Evolutionary conservation across 2,329 filamentous ascomycete genomes (phyloP).

Genomic region (Botrytis byssoidea): DNA sequence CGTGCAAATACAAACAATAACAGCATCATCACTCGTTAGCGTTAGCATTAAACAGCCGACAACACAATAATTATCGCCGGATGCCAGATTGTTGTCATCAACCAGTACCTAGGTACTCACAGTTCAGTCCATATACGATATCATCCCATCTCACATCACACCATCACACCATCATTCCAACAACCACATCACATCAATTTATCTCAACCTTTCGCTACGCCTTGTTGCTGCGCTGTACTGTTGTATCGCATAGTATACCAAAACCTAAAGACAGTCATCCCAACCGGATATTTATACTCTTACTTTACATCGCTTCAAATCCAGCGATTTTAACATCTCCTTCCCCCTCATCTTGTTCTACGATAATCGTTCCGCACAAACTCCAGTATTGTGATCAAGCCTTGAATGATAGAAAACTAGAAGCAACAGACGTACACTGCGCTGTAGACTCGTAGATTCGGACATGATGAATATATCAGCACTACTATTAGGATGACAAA

Average conservation of each 20-base stretch:
- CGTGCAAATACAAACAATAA: background rate
- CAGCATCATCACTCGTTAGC: background rate
- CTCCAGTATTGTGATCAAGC: background rate
- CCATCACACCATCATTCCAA: too few species aligned
- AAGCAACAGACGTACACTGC: background rate
- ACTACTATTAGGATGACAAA: background rate
- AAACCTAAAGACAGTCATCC: background rate
- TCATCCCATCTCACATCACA: background rate
- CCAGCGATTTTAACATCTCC: background rate
- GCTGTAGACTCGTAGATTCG: background rate
- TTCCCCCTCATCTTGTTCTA: background rate
- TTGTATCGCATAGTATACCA: background rate
- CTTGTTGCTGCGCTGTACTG: background rate
- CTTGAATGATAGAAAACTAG: background rate
- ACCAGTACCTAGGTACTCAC: background rate
- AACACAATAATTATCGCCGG: background rate
- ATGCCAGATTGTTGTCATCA: background rate
- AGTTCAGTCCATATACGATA: background rate
- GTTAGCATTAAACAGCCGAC: background rate
- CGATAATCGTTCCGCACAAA: rapidly evolving
- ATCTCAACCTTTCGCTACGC: background rate
- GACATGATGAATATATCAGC: background rate
- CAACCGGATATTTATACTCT: background rate
- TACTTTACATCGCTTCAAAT: background rate
- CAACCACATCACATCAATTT: background rate